Evolutionary conservation across 257 asterid genomes (phyloP), one percentile per base, ranked within the genome.

Genomic region (Scutellaria galericulata): DNA sequence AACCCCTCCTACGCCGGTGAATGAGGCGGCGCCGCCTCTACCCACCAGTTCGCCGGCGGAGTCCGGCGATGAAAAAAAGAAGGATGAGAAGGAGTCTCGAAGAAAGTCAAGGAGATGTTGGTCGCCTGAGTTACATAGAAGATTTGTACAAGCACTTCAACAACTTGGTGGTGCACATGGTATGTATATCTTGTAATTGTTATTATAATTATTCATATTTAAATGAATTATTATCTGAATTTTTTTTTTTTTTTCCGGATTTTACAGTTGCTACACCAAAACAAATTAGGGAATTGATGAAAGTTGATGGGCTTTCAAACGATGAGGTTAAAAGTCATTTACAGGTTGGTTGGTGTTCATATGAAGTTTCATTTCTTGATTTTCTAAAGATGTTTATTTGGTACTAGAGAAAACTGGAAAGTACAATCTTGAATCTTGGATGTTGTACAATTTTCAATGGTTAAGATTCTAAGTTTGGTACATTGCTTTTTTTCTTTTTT

Each of bases 261-360:
- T 53, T 7, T 7, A 2, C 78, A 85, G 93, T 68, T 41, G 93
- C 90, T 42, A 87, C 93, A 9, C 93, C 93, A 1, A 87, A 87
- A 67, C 91, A 88, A 78, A 88, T 88, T 70, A 80, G 91, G 81
- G 94, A 85, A 64, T 58, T 88, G 64, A 88, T 88, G 94, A 82
- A 86, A 82, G 89, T 88, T 54, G 91, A 88, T 86, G 94, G 94
- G 31, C 89, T 88, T 41, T 85, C 94, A 42, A 88, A 88, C 72
- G 94, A 88, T 56, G 94, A 88, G 70, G 94, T 88, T 64, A 87
- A 87, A 67, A 87, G 93, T 72, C 93, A 87, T 81, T 81, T 87
- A 51, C 93, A 87, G 93, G 93, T 87, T 65, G 35, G 80, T 82
- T 65, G 35, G 80, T 82, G 6, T 24, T 22, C 48, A 22, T 59